Conservation (phyloP, 352 stramenopile species). For the Phytophthora foliorum region DNA sequence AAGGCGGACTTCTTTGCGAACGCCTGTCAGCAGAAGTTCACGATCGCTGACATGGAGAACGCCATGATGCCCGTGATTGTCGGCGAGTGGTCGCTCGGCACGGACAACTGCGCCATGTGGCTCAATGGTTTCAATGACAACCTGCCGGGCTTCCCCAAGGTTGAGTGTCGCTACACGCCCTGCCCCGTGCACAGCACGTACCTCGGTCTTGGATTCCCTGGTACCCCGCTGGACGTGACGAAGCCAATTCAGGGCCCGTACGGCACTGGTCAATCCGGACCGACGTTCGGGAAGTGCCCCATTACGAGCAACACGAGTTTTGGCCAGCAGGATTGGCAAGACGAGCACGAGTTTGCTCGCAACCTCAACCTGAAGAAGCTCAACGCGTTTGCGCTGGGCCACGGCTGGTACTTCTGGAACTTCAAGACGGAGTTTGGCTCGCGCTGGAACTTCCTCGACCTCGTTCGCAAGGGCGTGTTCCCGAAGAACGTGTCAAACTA, state of each 20-base stretch:
- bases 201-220: conserved; percentile 90
- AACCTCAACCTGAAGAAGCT: conserved; percentile 93
- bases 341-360: conserved; percentile 80
- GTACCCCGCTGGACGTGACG: conserved; percentile 83
- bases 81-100: conserved; percentile 94
- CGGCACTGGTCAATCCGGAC: conserved; percentile 32
- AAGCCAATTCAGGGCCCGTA: conserved; percentile 38
- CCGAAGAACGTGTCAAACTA: conserved; percentile 81
- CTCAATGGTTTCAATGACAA: conserved; percentile 49
- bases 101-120: conserved; percentile 88
- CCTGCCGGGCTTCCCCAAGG: conserved; percentile 92
- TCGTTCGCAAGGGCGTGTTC: conserved; percentile 64
- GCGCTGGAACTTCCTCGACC: conserved; percentile 91
- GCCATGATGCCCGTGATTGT: conserved; percentile 94
- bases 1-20: conserved; percentile 90
- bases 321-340: conserved; percentile 79
- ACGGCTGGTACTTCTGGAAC: conserved; percentile 91
- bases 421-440: conserved; percentile 81
- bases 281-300: conserved; percentile 35
- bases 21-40: conserved; percentile 91
- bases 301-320: conserved; percentile 88
- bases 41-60: conserved; percentile 60
- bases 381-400: conserved; percentile 89
- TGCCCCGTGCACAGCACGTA: conserved; percentile 90
- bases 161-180: conserved; percentile 88